These are phyloP conservation scores for Fusarium chaquense DNA, from an alignment of 2,329 filamentous ascomycete species.

Conservation along the genomic window DNA sequence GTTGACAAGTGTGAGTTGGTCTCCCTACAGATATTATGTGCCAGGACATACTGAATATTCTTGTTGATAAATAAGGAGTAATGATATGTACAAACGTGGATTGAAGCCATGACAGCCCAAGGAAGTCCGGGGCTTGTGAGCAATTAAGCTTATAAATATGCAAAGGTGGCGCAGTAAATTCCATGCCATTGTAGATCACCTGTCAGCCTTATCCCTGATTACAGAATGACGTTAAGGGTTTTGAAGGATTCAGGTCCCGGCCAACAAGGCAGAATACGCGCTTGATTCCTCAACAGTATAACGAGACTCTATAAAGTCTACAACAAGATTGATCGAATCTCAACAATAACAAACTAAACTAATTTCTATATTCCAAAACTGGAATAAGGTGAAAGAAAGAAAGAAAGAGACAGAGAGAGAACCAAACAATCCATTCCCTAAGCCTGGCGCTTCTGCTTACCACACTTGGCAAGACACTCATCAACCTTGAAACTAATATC, in stretches of 20 bases:
- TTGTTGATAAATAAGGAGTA: background rate
- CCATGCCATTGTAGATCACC: background rate
- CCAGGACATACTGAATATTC: background rate
- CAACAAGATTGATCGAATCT: background rate
- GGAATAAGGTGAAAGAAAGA: background rate
- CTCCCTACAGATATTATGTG: background rate
- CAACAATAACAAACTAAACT: background rate
- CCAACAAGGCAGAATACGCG: background rate
- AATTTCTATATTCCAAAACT: background rate
- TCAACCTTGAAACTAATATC: slow-evolving; percentile 65
- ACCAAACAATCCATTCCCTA: background rate
- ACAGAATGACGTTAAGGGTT: background rate
- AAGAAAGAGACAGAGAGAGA: background rate
- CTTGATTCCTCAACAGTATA: background rate
- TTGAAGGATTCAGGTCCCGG: background rate
- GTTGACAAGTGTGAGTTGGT: background rate
- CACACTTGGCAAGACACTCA: slow-evolving; percentile 57
- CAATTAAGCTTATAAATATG: background rate
- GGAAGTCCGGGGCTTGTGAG: background rate
- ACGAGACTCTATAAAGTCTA: background rate
- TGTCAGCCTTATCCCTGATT: background rate
- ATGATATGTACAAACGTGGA: background rate
- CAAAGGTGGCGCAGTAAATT: background rate
- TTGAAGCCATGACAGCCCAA: background rate
- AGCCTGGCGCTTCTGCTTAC: slow-evolving; percentile 55